These are phyloP conservation scores for Exophiala dermatitidis DNA, from an alignment of 2,329 filamentous ascomycete species.

Conservation along the genomic window DNA sequence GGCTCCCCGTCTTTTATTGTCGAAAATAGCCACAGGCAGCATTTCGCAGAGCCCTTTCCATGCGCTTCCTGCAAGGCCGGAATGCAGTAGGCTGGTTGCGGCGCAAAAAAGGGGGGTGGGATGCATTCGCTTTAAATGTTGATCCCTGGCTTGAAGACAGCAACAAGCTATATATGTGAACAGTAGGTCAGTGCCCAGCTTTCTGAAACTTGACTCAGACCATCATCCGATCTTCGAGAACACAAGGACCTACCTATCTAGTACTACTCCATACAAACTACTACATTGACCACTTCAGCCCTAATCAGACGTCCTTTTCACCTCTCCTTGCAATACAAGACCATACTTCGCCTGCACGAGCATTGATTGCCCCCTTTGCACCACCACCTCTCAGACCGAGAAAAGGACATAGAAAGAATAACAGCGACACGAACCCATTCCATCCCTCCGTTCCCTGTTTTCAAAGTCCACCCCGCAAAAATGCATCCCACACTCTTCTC, in stretches of 20 bases:
- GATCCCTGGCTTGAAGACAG: background rate
- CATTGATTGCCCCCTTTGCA: too few species aligned
- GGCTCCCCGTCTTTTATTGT: background rate
- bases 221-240: background rate
- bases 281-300: background rate
- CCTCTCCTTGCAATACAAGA: too few species aligned
- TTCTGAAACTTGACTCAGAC: background rate
- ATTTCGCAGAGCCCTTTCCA: too few species aligned
- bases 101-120: constrained; percentile 1
- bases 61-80: too few species aligned
- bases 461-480: too few species aligned
- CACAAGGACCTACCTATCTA: background rate
- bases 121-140: background rate
- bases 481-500: constrained; percentile 11
- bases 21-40: background rate
- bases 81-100: constrained; percentile 3
- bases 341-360: too few species aligned
- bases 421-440: too few species aligned
- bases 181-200: too few species aligned
- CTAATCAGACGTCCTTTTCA: background rate
- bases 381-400: too few species aligned
- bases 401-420: too few species aligned
- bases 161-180: too few species aligned
- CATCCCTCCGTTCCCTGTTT: too few species aligned
- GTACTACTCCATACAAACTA: background rate